Conservation (phyloP, 371 early-diverging fungal genomes). For the Mortierella sp. region DNA sequence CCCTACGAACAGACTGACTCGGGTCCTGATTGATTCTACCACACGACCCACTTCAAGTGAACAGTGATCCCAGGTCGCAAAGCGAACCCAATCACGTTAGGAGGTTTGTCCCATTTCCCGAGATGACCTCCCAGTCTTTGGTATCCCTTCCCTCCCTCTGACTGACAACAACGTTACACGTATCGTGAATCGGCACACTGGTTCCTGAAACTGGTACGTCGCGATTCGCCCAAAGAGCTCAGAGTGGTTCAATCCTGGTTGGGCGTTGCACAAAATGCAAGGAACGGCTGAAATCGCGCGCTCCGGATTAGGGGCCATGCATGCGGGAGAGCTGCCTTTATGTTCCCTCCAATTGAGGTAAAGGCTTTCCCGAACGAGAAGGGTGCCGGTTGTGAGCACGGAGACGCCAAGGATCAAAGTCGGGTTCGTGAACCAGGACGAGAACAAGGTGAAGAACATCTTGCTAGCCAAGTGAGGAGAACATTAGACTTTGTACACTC, state of each 20-base stretch:
- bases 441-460: no score
- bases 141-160: conserved; percentile 4
- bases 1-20: no score
- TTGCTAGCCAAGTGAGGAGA: no score
- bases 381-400: conserved; percentile 14
- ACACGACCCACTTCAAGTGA: conserved; percentile 12
- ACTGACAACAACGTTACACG: conserved; percentile 1
- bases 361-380: neutral
- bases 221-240: neutral
- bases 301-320: conserved; percentile 14
- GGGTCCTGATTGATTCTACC: conserved; percentile 16
- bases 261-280: conserved; percentile 1
- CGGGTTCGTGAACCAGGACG: conserved; percentile 20
- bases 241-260: conserved; percentile 6
- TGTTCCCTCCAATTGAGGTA: conserved; percentile 4
- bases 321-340: conserved; percentile 23
- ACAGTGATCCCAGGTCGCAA: conserved; percentile 1
- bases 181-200: no score
- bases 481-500: no score
- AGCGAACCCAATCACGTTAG: conserved; percentile 14
- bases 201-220: neutral
- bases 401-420: conserved; percentile 31
- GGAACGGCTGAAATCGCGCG: neutral
- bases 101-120: conserved; percentile 8
- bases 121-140: conserved; percentile 12